These are phyloP conservation scores for Cryptosporidium meleagridis DNA, from an alignment of 169 alveolate genomes.

Conservation along the genomic window DNA sequence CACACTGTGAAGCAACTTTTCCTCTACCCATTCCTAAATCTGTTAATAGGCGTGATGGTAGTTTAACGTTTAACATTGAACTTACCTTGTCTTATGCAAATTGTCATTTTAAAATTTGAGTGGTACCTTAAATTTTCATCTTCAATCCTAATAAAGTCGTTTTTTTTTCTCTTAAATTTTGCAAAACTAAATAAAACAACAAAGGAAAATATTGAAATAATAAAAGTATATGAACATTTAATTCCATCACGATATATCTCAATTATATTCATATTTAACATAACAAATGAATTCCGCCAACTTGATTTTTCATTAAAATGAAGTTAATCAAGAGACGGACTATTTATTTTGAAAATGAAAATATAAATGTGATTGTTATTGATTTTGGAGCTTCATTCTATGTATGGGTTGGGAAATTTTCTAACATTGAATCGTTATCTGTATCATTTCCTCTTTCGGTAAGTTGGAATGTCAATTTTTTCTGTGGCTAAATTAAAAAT, in stretches of 20 bases:
- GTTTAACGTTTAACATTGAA: not conserved
- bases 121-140: not conserved
- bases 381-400: constrained; percentile 56
- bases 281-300: constrained; percentile 27
- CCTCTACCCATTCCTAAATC: constrained; percentile 89
- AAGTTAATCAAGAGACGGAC: constrained; percentile 10
- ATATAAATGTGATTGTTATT: not conserved
- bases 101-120: constrained; percentile 38
- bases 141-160: not conserved
- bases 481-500: not conserved
- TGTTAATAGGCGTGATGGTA: not conserved
- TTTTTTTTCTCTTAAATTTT: not conserved
- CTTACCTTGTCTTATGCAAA: constrained; percentile 72
- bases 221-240: constrained; percentile 1
- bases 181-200: not conserved
- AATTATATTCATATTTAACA: constrained; percentile 16
- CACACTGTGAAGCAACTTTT: constrained; percentile 87
- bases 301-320: constrained; percentile 18
- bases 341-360: not conserved
- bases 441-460: not conserved
- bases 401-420: constrained; percentile 46
- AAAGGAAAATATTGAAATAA: not conserved
- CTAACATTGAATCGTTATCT: not conserved
- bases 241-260: constrained; percentile 21
- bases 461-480: not conserved